Evolutionary conservation across 257 asterid species (phyloP).

Genomic region (Nicotiana paniculata): DNA sequence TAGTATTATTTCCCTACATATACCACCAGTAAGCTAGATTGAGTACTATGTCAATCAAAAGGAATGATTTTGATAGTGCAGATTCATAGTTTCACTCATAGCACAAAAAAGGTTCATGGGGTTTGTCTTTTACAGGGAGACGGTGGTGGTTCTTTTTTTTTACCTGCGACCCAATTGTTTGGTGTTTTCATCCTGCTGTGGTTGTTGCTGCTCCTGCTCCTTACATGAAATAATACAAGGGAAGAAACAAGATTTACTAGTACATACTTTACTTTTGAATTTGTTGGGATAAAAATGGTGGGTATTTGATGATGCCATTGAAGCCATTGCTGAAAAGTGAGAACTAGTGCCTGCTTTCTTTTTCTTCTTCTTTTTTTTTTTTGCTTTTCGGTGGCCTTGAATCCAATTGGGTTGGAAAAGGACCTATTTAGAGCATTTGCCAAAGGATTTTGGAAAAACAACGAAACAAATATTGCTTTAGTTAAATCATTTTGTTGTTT

Average conservation of each 20-base stretch:
- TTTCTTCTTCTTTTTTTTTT: neutral
- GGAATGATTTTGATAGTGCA: neutral
- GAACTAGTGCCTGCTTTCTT: neutral
- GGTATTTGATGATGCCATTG: conserved; percentile 14
- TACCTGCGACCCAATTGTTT: conserved; percentile 6
- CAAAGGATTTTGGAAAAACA: no score
- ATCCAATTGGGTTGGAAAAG: no score
- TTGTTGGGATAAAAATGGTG: neutral
- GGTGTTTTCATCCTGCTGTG: neutral
- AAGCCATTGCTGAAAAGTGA: neutral
- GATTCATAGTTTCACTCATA: neutral
- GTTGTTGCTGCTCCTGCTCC: neutral
- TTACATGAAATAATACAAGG: neutral
- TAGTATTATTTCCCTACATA: conserved; percentile 59
- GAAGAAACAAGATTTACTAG: neutral
- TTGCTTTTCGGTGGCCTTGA: neutral
- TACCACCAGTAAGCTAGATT: neutral
- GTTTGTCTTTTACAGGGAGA: no score
- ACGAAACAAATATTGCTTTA: no score
- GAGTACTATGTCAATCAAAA: neutral
- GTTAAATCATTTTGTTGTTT: no score
- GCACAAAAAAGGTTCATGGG: neutral
- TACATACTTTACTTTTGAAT: neutral
- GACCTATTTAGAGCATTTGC: no score
- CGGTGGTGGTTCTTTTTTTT: no score